These are phyloP conservation scores for Apiotrichum siamense DNA, from an alignment of 1,284 basidiomycete species.

Conservation along the genomic window DNA sequence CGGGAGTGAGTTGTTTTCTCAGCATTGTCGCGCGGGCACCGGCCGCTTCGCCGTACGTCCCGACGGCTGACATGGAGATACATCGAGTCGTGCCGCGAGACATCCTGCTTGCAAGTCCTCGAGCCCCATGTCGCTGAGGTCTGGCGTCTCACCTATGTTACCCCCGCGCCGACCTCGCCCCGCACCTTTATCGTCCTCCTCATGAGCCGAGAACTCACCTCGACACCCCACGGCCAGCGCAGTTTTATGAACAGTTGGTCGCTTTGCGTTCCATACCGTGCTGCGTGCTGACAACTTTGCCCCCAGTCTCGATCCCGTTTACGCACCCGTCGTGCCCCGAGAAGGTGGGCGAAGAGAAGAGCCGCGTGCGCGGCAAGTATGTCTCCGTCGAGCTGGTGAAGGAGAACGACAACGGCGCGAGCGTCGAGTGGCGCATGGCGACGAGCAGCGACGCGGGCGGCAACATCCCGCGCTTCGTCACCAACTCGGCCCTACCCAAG, in stretches of 20 bases:
- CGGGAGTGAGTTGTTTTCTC: constrained; percentile 11
- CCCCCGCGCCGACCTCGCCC: constrained; percentile 42
- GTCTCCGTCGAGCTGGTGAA: constrained; percentile 41
- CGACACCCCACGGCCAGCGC: constrained; percentile 27
- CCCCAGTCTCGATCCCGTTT: constrained; percentile 41
- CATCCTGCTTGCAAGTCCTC: constrained; percentile 39
- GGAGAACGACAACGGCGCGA: constrained; percentile 27
- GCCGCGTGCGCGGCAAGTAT: constrained; percentile 42
- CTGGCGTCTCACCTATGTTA: constrained; percentile 43
- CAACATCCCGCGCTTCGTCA: constrained; percentile 43
- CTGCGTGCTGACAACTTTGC: constrained; percentile 7
- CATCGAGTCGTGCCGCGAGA: constrained; percentile 41
- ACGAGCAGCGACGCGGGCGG: constrained; percentile 45
- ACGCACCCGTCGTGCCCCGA: constrained; percentile 35
- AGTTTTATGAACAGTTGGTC: constrained; percentile 41
- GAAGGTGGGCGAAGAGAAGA: constrained; percentile 36
- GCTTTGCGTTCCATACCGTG: no score
- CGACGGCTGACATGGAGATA: no score
- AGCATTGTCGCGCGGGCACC: background rate
- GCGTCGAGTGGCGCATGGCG: constrained; percentile 45
- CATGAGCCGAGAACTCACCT: constrained; percentile 29
- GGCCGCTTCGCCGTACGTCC: no score
- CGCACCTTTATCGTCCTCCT: constrained; percentile 44
- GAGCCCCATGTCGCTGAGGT: constrained; percentile 42
- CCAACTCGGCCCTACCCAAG: constrained; percentile 37